Conservation (phyloP, 345 rosid genomes). For the Syzygium grande region DNA sequence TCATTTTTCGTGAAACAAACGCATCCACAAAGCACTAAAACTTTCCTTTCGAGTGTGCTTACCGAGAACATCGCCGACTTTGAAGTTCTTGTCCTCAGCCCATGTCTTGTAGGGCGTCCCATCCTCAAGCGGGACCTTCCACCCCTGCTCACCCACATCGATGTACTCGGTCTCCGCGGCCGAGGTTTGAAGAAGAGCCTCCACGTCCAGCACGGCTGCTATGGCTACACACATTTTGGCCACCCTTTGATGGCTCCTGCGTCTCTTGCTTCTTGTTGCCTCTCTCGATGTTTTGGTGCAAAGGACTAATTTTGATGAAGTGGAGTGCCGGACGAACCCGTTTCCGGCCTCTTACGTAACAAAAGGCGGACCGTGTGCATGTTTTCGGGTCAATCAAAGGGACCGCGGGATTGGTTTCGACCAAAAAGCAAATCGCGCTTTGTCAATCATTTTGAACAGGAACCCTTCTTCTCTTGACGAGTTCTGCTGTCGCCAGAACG, state of each 20-base stretch:
- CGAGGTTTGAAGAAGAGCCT: background rate
- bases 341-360: too few relatives aligned
- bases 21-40: background rate
- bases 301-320: background rate
- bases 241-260: background rate
- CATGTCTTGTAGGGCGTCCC: conserved; percentile 22
- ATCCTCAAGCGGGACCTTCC: conserved; percentile 19
- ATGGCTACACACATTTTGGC: background rate
- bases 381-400: too few relatives aligned
- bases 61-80: conserved; percentile 24
- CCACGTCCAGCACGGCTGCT: rapidly evolving
- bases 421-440: too few relatives aligned
- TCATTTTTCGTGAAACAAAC: too few relatives aligned
- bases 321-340: background rate
- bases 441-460: background rate
- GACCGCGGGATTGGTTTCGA: too few relatives aligned
- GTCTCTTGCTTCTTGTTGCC: background rate
- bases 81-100: conserved; percentile 13
- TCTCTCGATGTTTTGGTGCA: background rate
- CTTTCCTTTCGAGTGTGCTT: background rate
- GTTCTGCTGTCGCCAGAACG: background rate
- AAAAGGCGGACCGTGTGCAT: too few relatives aligned
- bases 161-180: background rate
- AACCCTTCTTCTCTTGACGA: background rate
- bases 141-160: conserved; percentile 26